phyloP scores from a whole-genome alignment of 1,284 basidiomycete genomes.

The Xerocomus minutiporus region DNA sequence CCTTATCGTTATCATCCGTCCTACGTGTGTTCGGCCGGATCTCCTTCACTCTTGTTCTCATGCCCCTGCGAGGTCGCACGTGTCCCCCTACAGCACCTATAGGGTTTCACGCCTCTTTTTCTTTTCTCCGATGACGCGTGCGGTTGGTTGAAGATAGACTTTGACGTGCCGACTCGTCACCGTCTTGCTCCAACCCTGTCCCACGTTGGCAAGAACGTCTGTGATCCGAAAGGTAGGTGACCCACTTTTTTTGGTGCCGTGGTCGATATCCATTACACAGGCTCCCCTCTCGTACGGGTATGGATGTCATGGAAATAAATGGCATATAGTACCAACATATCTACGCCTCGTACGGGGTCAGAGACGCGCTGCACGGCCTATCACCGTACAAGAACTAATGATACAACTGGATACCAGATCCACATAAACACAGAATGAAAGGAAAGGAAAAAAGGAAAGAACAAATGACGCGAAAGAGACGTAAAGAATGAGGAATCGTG shows the following conservation, averaged over 20 bases:
- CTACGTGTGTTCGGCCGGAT: background rate
- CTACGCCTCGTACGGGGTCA: background rate
- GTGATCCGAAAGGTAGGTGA: background rate
- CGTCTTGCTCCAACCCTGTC: background rate
- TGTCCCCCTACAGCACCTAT: background rate
- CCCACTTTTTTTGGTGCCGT: background rate
- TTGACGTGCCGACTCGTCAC: background rate
- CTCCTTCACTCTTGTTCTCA: background rate
- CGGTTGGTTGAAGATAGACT: background rate
- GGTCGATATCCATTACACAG: background rate
- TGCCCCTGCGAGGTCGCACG: background rate
- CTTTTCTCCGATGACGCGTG: background rate
- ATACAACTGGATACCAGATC: conserved; percentile 32
- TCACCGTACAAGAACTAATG: conserved; percentile 12
- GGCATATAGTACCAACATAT: background rate
- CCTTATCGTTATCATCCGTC: background rate
- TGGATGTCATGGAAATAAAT: background rate
- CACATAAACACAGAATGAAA: conserved; percentile 1
- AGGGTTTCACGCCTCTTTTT: background rate
- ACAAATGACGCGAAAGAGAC: background rate
- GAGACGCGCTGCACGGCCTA: conserved; percentile 15
- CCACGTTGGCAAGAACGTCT: background rate
- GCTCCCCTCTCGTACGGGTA: background rate
- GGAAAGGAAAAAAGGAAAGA: background rate
- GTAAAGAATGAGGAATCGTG: background rate